phyloP scores from a whole-genome alignment of 176 grass and related monocot species.

The Phoenix dactylifera region DNA sequence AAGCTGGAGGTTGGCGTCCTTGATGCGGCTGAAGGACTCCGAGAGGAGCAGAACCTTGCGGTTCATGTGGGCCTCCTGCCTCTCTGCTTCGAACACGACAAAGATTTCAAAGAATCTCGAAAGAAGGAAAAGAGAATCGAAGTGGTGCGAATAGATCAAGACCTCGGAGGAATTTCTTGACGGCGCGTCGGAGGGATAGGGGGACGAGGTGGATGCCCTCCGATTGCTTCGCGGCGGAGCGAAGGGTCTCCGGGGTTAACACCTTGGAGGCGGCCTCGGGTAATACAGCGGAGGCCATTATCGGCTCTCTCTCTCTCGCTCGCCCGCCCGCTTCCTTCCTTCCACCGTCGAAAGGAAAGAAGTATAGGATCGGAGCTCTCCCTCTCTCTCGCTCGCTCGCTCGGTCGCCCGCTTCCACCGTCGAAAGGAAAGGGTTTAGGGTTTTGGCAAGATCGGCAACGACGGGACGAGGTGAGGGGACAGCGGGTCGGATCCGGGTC shows the following conservation, averaged over 20 bases:
- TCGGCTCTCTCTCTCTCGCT: background rate
- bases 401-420: background rate
- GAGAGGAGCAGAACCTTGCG: conserved; percentile 62
- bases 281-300: conserved; percentile 51
- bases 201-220: conserved; percentile 66
- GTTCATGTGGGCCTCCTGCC: conserved; percentile 66
- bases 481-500: too few relatives aligned
- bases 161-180: conserved; percentile 79
- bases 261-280: conserved; percentile 46
- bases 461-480: too few relatives aligned
- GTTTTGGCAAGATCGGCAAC: too few relatives aligned
- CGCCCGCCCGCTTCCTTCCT: too few relatives aligned
- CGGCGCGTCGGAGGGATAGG: conserved; percentile 67
- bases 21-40: conserved; percentile 54
- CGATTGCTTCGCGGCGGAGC: conserved; percentile 74
- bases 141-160: background rate
- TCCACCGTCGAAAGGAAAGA: too few relatives aligned
- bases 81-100: conserved; percentile 17
- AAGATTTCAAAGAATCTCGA: background rate
- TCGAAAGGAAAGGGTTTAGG: too few relatives aligned
- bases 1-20: conserved; percentile 57
- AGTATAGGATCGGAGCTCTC: background rate
- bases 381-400: background rate
- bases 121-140: conserved; percentile 16
- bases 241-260: conserved; percentile 68